Base-by-base conservation (phyloP, 2,329 filamentous ascomycete genomes). In the Chalara sp. region DNA sequence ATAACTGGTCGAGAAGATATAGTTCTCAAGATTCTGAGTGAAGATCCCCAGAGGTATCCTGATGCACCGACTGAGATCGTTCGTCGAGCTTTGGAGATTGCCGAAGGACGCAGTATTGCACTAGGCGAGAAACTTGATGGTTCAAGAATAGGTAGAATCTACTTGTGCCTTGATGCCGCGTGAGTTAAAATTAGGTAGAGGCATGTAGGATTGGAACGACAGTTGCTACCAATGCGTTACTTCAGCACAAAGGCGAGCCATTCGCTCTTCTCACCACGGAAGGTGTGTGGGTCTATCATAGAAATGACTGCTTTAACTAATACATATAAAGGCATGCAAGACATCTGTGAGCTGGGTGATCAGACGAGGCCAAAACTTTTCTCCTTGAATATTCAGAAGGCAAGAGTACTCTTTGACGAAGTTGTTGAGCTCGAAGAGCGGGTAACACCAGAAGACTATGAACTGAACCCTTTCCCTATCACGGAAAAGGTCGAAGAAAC, bases 341-440 rank as follows among this genome's bases (percentile, higher is more conserved):
- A 88, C 61, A 83, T 83, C 55, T 71, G 87, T 13, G 73, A 79
- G 49, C 87, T 89, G 63, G 85, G 86, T 3, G 86, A 88, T 60
- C 85, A 89, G 65, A 80, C 79, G 5, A 74, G 86, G 32, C 85
- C 85, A 3, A 80, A 84, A 55, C 82, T 89, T 48, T 89, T 89
- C 56, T 84, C 86, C 59, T 70, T 89, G 12, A 79, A 78, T 30
- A 84, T 89, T 47, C 71, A 75, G 49, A 84, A 85, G 57, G 79
- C 84, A 1, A 79, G 84, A 50, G 79, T 84, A 6, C 71, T 89
- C 1, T 87, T 87, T 63, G 76, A 83, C 53, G 75, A 70, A 41
- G 84, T 88, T 0, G 66, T 89, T 10, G 84, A 89, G 66, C 74
- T 89, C 30, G 81, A 87, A 51, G 85, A 89, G 69, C 71, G 85